phyloP scores from a whole-genome alignment of 2,329 filamentous ascomycete genomes.

The Phaeosphaeriaceae sp. region DNA sequence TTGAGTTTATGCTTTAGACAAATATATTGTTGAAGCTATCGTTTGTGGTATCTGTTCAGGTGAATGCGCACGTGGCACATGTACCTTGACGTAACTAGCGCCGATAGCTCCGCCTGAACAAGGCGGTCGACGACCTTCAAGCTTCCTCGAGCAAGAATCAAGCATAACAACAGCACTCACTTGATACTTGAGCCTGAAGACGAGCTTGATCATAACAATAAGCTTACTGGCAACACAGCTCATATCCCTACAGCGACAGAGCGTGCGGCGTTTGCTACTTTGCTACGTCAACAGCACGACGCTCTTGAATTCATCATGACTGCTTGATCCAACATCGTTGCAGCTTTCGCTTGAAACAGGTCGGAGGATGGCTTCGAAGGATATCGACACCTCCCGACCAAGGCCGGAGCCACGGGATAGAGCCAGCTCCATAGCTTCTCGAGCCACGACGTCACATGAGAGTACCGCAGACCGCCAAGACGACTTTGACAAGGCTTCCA shows the following conservation, averaged over 20 bases:
- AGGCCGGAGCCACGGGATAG: constrained; percentile 31
- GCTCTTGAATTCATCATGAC: not conserved
- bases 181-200: not conserved
- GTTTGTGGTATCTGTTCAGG: not conserved
- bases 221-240: not conserved
- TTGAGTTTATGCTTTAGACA: constrained; percentile 39
- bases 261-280: not conserved
- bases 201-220: not conserved
- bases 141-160: not conserved
- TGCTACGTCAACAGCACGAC: not conserved
- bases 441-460: constrained; percentile 33
- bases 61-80: constrained; percentile 3
- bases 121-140: not conserved
- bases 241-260: not conserved
- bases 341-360: not conserved
- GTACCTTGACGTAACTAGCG: constrained; percentile 2
- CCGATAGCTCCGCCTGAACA: not conserved
- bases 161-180: not conserved
- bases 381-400: constrained; percentile 29
- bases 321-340: not conserved
- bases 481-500: constrained; percentile 36
- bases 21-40: not conserved
- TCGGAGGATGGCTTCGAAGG: not conserved
- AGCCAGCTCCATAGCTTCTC: constrained; percentile 31
- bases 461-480: constrained; percentile 33